Percentiles rank a stretch among this genome's conserved stretches.
Conservation (phyloP, 345 rosid genomes). For the Erodium maritimum region DNA sequence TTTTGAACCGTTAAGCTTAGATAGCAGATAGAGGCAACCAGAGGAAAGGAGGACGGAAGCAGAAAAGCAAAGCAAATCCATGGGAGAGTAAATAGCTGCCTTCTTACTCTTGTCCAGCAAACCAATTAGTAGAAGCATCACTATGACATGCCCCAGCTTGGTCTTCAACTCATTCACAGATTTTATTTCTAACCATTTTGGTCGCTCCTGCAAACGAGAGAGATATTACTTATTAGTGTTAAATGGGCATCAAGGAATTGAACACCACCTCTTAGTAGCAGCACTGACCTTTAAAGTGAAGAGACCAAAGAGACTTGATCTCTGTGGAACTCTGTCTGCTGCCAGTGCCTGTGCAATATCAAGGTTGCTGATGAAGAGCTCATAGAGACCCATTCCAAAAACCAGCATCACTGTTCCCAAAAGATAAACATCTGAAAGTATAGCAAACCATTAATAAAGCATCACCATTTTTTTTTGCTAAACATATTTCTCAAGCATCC, state of each 20-base stretch:
- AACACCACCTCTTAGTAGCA: not conserved
- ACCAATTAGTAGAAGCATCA: slow-evolving; percentile 88
- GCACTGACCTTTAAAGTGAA: slow-evolving; percentile 53
- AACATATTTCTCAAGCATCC: too few relatives aligned
- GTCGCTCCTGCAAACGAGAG: slow-evolving; percentile 45
- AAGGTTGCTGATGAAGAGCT: slow-evolving; percentile 76
- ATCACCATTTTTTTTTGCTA: too few relatives aligned
- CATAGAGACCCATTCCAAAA: slow-evolving; percentile 91
- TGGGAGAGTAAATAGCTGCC: slow-evolving; percentile 44
- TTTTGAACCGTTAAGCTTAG: slow-evolving; percentile 48
- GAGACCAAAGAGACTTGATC: slow-evolving; percentile 66
- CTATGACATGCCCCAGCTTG: slow-evolving; percentile 86
- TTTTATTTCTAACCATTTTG: slow-evolving; percentile 74
- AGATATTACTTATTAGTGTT: not conserved
- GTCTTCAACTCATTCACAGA: slow-evolving; percentile 73
- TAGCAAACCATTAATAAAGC: too few relatives aligned
- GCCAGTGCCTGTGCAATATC: slow-evolving; percentile 37
- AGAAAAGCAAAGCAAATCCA: slow-evolving; percentile 75
- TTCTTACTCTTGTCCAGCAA: slow-evolving; percentile 79
- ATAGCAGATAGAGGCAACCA: slow-evolving; percentile 66
- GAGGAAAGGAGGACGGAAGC: slow-evolving; percentile 68
- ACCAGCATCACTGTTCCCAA: slow-evolving; percentile 95
- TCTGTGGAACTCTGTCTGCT: slow-evolving; percentile 18
- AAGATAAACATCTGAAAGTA: slow-evolving; percentile 61
- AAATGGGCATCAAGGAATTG: not conserved